Evolutionary conservation across 202 grass and related monocot genomes (phyloP).

Genomic region (Sporobolus alterniflorus): DNA sequence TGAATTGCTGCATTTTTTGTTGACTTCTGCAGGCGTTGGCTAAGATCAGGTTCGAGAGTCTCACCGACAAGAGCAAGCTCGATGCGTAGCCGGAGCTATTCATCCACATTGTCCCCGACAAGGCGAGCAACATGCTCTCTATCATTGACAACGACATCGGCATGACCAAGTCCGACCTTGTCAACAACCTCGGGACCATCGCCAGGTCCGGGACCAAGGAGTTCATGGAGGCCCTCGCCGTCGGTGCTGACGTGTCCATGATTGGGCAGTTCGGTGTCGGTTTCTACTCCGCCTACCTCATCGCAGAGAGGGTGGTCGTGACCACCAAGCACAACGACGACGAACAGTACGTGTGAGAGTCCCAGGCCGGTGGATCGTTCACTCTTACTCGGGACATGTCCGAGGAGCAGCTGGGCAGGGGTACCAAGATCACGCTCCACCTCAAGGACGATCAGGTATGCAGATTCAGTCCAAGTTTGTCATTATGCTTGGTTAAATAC

Average conservation of each 20-base stretch:
- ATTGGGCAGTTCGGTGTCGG: slow-evolving; percentile 89
- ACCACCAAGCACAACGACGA: slow-evolving; percentile 92
- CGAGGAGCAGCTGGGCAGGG: slow-evolving; percentile 67
- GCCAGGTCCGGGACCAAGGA: slow-evolving; percentile 87
- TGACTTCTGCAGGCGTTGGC: slow-evolving; percentile 58
- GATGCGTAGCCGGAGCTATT: slow-evolving; percentile 89
- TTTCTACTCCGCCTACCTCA: slow-evolving; percentile 83
- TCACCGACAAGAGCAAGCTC: slow-evolving; percentile 87
- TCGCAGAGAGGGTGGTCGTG: slow-evolving; percentile 72
- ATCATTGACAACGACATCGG: slow-evolving; percentile 82
- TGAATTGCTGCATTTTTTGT: too few species aligned
- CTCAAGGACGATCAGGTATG: slow-evolving; percentile 76
- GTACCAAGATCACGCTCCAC: slow-evolving; percentile 79
- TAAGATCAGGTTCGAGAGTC: slow-evolving; percentile 86
- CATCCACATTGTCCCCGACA: slow-evolving; percentile 72
- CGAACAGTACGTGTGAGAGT: slow-evolving; percentile 89
- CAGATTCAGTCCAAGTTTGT: neutral
- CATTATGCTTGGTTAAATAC: neutral
- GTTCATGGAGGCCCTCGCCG: slow-evolving; percentile 90
- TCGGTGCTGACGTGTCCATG: slow-evolving; percentile 83
- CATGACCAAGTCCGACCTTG: slow-evolving; percentile 81
- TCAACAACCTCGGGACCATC: slow-evolving; percentile 93
- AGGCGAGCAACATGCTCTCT: slow-evolving; percentile 70
- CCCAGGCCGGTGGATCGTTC: slow-evolving; percentile 78
- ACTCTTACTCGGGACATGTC: slow-evolving; percentile 54